A percentile compares a stretch with the other conserved stretches of the same genome.
These are phyloP conservation scores for Ustilago vetiveriae DNA, from an alignment of 1,284 basidiomycete species.

Conservation along the genomic window DNA sequence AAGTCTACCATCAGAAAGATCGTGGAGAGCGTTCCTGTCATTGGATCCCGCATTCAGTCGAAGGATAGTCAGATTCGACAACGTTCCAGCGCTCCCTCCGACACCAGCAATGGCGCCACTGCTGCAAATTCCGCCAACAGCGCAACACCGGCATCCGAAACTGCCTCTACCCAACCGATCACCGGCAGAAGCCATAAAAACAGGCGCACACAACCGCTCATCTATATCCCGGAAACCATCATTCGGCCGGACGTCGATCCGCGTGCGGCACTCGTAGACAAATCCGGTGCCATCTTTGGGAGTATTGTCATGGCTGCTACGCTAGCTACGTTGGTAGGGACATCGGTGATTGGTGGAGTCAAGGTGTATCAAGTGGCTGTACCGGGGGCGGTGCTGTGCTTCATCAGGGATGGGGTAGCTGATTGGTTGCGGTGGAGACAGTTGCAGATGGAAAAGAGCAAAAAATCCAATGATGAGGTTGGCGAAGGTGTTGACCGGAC, in stretches of 20 bases:
- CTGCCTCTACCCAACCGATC: conserved; percentile 13
- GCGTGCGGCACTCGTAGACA: conserved; percentile 70
- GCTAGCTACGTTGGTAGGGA: conserved; percentile 73
- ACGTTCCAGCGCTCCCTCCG: conserved; percentile 9
- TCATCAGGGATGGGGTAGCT: conserved; percentile 77
- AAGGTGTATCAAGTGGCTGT: conserved; percentile 78
- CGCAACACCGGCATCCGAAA: conserved; percentile 14
- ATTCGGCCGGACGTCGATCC: conserved; percentile 70
- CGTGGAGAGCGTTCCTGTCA: conserved; percentile 32
- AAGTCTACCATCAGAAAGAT: conserved; percentile 28
- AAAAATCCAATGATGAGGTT: conserved; percentile 1
- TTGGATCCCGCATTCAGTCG: conserved; percentile 4
- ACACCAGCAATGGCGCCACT: background rate
- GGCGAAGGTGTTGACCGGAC: conserved; percentile 5
- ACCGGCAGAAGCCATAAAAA: conserved; percentile 3
- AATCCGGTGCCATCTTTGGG: conserved; percentile 71
- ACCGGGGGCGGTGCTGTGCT: conserved; percentile 82
- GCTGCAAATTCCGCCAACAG: background rate
- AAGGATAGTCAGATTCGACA: conserved; percentile 22
- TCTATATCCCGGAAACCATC: conserved; percentile 69
- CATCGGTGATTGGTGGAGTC: conserved; percentile 71
- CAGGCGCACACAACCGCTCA: conserved; percentile 15
- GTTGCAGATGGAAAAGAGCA: conserved; percentile 15
- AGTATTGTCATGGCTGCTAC: conserved; percentile 71
- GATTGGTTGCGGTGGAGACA: conserved; percentile 66